Base-by-base conservation (phyloP, 257 asterid genomes). In the Salvia splendens region DNA sequence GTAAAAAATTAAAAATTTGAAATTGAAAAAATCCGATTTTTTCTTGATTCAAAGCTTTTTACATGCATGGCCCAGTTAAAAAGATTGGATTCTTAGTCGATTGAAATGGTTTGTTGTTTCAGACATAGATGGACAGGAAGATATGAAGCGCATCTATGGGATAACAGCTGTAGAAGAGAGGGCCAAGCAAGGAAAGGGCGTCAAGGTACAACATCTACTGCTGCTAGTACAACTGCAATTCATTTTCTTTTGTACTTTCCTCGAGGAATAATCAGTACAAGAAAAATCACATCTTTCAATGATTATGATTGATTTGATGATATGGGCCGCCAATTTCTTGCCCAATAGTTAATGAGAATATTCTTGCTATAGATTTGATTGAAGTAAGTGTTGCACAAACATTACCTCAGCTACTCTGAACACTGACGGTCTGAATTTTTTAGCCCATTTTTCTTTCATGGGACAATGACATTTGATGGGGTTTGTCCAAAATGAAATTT, bases 131-230 rank as follows among this genome's bases (percentile, higher is more conserved):
- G 97, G 97, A 94, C 99, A 42, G 99, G 99, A 28, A 88, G 99
- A 94, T 94, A 91, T 58, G 99, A 94, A 83, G 99, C 99, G 79
- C 99, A 91, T 85, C 96, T 92, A 35, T 94, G 99, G 99, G 99
- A 94, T 77, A 94, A 91, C 88, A 91, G 99, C 96, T 91, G 97
- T 78, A 86, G 96, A 68, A 87, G 97, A 64, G 99, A 94, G 71
- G 99, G 99, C 52, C 96, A 91, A 80, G 97, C 97, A 8, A 87
- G 97, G 76, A 94, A 94, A 79, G 97, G 99, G 70, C 97, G 99
- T 80, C 99, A 94, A 94, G 99, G 99, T 91, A 87, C 30, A 24
- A 24, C 30, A 0, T 1, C 30, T 24, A 24, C 30, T 24, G 30
- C 30, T 24, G 30, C 30, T 24, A 24, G 30, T 24, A 24, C 84